Base-by-base conservation (phyloP, 1,139 yeast genomes). In the Zygoascus sp. region DNA sequence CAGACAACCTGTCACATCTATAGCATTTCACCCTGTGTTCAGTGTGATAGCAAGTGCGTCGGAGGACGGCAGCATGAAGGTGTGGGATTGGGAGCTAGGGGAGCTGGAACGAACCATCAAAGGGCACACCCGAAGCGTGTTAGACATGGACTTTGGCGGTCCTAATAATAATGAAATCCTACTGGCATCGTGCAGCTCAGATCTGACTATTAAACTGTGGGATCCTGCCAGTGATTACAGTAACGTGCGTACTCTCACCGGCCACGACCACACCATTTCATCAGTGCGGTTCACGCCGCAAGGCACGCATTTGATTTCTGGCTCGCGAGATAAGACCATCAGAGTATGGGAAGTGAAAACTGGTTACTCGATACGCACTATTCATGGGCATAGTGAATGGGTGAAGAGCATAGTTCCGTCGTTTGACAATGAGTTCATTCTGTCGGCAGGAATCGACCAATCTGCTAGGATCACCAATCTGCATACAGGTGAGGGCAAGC, bases 191-290 rank as follows among this genome's bases (percentile, higher is more conserved):
- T 80, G 90, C 56, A 83, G 94, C 0, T 75, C 89, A 0, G 97
- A 90, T 63, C 66, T 88, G 47, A 71, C 80, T 16, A 75, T 87
- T 51, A 83, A 83, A 59, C 67, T 86, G 2, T 86, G 92, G 89
- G 83, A 80, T 57, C 74, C 77, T 1, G 65, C 72, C 8, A 64
- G 70, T 17, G 67, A 71, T 5, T 77, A 77, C 57, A 73, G 74
- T 41, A 81, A 83, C 44, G 64, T 80, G 2, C 73, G 88, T 41
- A 81, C 89, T 0, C 67, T 90, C 17, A 69, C 81, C 1, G 97
- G 97, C n/a, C 97, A 90, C 65, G 95, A 89, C 53, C 96, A 89
- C 63, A 81, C 94, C 2, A 80, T 90, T 0, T 84, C 95, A 0
- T 71, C 80, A 1, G 69, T 87, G 10, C 68, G 71, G 21, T 83